Base-by-base conservation (phyloP, 495 filamentous ascomycete genomes). In the Lasiosphaeria hispida region DNA sequence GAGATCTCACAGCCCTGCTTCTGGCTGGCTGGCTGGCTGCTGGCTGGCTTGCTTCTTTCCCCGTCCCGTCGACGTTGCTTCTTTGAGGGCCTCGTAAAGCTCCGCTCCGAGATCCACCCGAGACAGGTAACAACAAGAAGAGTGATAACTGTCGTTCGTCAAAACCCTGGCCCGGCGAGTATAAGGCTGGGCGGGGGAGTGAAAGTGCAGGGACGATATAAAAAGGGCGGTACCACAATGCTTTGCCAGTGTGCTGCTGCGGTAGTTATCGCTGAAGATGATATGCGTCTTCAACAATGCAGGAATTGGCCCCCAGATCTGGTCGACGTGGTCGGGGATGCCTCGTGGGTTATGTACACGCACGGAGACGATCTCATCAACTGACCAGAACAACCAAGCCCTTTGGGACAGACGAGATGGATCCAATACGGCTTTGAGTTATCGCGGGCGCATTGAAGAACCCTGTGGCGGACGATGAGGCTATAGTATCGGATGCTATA, bases 341-440 rank as follows among this genome's bases (percentile, higher is more conserved):
- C 40, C 52, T 62, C 40, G 61, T 55, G 59, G 63, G 51, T 69
- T 69, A 66, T 66, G 63, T 69, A 64, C 52, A 52, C 59, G 51
- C 49, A 55, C 53, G 19, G 23, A 41, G 42, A 37, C 33, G 23
- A 18, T 17, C 13, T n/a, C 23, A 49, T 15, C 33, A 49, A 34
- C 47, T 34, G 33, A 18, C 23, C 23, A 30, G 23, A 30, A 30
- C 23, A 30, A 30, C 15, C 10, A 49, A 33, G 33, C 50, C 40
- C 34, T 10, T 17, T 52, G 52, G 39, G 42, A 51, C 23, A 47
- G 48, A 58, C 45, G 53, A 58, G 23, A 53, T 62, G 40, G 57
- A 48, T 36, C 47, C 47, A 54, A 43, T 42, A 39, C 47, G 40
- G 45, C 15, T 62, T 23, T 38, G 45, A 54, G 40, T 47, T 64